Evolutionary conservation across 2,329 filamentous ascomycete genomes (phyloP).

Genomic region (Aspergillus hortae): DNA sequence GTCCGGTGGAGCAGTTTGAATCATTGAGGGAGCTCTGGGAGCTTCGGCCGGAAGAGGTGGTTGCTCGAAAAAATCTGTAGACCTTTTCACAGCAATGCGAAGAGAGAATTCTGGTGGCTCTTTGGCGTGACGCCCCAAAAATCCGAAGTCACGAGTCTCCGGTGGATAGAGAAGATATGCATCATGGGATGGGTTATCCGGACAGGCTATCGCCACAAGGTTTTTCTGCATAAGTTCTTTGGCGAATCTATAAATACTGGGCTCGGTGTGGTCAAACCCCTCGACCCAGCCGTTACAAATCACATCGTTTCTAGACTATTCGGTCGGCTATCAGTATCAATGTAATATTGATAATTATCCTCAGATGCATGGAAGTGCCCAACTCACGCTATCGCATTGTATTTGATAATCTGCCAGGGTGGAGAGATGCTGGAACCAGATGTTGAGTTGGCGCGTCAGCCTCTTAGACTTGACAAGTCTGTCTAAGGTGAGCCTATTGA

Average conservation of each 20-base stretch:
- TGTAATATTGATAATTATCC: not conserved
- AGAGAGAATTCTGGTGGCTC: slow-evolving; percentile 14
- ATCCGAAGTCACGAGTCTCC: slow-evolving; percentile 21
- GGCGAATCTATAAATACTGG: slow-evolving; percentile 22
- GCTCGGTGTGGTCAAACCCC: slow-evolving; percentile 30
- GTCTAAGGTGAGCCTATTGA: slow-evolving; percentile 7
- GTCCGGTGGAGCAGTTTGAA: too few species aligned
- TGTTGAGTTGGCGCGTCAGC: slow-evolving; percentile 10
- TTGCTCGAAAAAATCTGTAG: too few species aligned
- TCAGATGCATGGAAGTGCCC: not conserved
- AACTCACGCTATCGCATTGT: slow-evolving; percentile 27
- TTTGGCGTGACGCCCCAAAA: slow-evolving; percentile 15
- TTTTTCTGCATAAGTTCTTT: slow-evolving; percentile 22
- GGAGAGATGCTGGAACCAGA: slow-evolving; percentile 34
- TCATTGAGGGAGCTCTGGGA: too few species aligned
- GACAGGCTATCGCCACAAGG: slow-evolving; percentile 29
- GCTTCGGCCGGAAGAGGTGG: too few species aligned
- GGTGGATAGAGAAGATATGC: slow-evolving; percentile 30
- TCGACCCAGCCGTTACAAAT: slow-evolving; percentile 31
- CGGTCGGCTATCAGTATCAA: not conserved
- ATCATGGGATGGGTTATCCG: slow-evolving; percentile 7
- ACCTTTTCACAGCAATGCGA: slow-evolving; percentile 14
- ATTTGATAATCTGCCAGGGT: slow-evolving; percentile 23
- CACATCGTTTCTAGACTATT: not conserved
- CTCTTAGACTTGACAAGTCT: slow-evolving; percentile 19